phyloP scores from a whole-genome alignment of 306 rosid species.

The Purshia tridentata region DNA sequence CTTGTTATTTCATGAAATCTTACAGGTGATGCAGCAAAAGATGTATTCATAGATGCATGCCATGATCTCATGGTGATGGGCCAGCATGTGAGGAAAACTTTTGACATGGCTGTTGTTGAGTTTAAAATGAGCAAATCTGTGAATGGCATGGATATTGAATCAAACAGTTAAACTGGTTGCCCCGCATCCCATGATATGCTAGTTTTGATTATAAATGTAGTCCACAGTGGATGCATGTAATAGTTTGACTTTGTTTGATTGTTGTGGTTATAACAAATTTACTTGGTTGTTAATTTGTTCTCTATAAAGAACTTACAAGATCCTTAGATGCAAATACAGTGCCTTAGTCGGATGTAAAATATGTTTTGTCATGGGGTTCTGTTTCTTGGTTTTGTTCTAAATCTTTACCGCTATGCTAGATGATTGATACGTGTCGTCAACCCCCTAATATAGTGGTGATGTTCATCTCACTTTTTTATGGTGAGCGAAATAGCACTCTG shows the following conservation, averaged over 20 bases:
- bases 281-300: background rate
- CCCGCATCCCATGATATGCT: background rate
- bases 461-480: no score
- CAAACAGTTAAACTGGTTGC: background rate
- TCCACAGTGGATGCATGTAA: background rate
- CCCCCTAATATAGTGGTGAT: no score
- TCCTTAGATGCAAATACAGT: no score
- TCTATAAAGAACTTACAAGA: no score
- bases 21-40: slow-evolving; percentile 70
- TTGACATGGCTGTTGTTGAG: slow-evolving; percentile 63
- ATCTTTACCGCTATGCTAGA: no score
- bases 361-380: no score
- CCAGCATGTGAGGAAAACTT: slow-evolving; percentile 65
- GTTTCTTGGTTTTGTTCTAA: no score
- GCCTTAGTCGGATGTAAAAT: no score
- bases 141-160: slow-evolving; percentile 34
- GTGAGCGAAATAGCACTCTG: no score
- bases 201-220: background rate
- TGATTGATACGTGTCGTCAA: no score
- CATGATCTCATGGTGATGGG: slow-evolving; percentile 74
- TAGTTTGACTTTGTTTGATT: background rate
- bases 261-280: background rate
- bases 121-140: slow-evolving; percentile 35
- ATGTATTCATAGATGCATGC: slow-evolving; percentile 65
- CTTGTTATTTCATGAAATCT: slow-evolving; percentile 11